These are phyloP conservation scores for Naganishia kalamii DNA, from an alignment of 768 basidiomycete genomes.

Conservation along the genomic window DNA sequence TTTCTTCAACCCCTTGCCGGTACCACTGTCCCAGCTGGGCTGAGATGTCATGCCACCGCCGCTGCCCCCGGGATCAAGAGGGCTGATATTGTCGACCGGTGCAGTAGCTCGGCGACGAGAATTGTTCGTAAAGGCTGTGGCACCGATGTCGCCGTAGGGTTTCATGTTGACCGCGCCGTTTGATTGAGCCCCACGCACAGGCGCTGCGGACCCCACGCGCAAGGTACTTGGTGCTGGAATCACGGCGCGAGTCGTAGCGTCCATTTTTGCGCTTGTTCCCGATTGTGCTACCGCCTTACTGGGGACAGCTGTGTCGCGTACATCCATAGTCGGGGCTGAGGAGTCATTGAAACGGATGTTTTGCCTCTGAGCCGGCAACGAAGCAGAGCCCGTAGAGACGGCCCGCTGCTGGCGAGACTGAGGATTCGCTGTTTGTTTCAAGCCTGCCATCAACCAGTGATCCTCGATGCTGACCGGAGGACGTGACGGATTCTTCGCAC, in stretches of 20 bases:
- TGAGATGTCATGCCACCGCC: not conserved
- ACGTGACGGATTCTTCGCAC: constrained; percentile 14
- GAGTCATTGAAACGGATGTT: constrained; percentile 22
- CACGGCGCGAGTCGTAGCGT: too few species aligned
- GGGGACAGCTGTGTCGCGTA: too few species aligned
- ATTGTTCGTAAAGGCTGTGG: too few species aligned
- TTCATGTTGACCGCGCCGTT: not conserved
- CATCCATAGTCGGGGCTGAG: constrained; percentile 27
- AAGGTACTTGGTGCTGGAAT: too few species aligned
- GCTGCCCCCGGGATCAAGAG: not conserved
- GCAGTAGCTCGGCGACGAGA: not conserved
- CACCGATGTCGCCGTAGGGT: too few species aligned
- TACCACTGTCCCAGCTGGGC: not conserved
- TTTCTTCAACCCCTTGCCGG: not conserved
- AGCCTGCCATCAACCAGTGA: constrained; percentile 24
- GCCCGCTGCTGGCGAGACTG: not conserved
- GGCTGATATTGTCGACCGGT: not conserved
- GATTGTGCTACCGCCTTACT: too few species aligned
- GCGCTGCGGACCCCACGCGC: too few species aligned
- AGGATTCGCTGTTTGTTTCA: not conserved
- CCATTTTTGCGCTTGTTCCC: too few species aligned
- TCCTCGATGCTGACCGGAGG: constrained; percentile 20
- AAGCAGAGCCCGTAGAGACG: not conserved
- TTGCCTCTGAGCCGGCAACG: not conserved
- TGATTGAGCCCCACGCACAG: too few species aligned